phyloP scores from a whole-genome alignment of 345 rosid species.

The Hirschfeldia incana region DNA sequence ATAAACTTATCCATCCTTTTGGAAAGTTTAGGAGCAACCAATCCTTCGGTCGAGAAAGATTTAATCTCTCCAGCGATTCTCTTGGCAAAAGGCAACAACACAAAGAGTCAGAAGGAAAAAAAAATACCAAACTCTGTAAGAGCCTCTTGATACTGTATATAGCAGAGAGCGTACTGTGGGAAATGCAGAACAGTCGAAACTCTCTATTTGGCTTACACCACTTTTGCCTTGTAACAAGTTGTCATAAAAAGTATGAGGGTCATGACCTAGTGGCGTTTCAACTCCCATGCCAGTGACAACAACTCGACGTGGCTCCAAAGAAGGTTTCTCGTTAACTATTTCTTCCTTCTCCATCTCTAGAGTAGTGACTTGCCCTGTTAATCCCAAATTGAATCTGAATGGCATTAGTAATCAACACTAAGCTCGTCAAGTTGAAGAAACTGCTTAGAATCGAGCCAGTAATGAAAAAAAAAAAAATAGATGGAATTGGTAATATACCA shows the following conservation, averaged over 20 bases:
- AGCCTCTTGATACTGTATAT: constrained; percentile 14
- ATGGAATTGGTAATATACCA: constrained; percentile 38
- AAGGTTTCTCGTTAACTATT: constrained; percentile 55
- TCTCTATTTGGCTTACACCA: constrained; percentile 81
- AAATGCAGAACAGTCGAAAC: constrained; percentile 74
- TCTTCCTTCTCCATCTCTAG: constrained; percentile 60
- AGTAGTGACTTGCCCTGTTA: neutral
- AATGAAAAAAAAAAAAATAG: too few relatives aligned
- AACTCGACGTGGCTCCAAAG: constrained; percentile 66
- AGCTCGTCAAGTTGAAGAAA: too few relatives aligned
- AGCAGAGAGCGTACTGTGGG: constrained; percentile 59
- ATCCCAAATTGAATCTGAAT: neutral
- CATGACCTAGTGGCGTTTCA: constrained; percentile 82
- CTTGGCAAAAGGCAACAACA: constrained; percentile 36
- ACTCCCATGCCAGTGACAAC: constrained; percentile 98
- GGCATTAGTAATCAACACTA: too few relatives aligned
- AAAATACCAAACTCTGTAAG: constrained; percentile 6
- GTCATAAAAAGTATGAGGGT: constrained; percentile 65
- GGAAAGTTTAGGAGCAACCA: constrained; percentile 80
- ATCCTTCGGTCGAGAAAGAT: constrained; percentile 75
- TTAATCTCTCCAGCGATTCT: constrained; percentile 95
- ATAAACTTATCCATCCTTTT: constrained; percentile 63
- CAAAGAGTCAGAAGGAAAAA: neutral
- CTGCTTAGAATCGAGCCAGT: too few relatives aligned
- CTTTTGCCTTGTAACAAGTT: constrained; percentile 85